Percentiles rank a stretch among this genome's conserved stretches.
Evolutionary conservation across 305 asterid species (phyloP).

Genomic region (Rubia tinctorum): DNA sequence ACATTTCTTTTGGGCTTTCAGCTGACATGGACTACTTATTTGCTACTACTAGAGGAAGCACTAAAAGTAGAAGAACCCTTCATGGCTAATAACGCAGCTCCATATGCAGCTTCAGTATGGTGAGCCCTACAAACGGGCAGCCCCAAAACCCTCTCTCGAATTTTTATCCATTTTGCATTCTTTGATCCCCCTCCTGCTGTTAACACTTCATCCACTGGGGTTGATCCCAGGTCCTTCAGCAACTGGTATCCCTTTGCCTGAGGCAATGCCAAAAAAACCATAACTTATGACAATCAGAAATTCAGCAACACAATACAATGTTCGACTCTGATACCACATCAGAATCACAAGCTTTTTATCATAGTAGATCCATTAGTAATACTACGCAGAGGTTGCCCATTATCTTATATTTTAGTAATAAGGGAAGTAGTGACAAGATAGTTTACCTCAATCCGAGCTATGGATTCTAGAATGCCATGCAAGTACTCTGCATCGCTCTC

Average conservation of each 20-base stretch:
- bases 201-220: conserved; percentile 79
- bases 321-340: too few species aligned
- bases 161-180: conserved; percentile 73
- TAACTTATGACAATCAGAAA: background rate
- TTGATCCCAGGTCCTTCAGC: conserved; percentile 75
- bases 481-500: conserved; percentile 65
- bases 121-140: conserved; percentile 64
- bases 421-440: background rate
- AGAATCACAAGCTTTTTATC: background rate
- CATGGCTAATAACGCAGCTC: conserved; percentile 82
- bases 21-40: background rate
- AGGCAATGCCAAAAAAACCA: background rate
- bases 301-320: background rate
- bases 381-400: too few species aligned
- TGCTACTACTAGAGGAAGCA: background rate
- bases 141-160: conserved; percentile 79
- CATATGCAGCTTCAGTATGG: conserved; percentile 95
- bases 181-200: conserved; percentile 93
- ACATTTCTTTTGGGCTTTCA: background rate
- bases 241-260: conserved; percentile 80
- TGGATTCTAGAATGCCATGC: conserved; percentile 89
- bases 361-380: too few species aligned
- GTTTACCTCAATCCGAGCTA: conserved; percentile 84
- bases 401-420: too few species aligned
- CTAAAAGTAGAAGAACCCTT: conserved; percentile 40